These are phyloP conservation scores for Fusarium neocosmosporiellum DNA, from an alignment of 2,329 filamentous ascomycete genomes.

Conservation along the genomic window DNA sequence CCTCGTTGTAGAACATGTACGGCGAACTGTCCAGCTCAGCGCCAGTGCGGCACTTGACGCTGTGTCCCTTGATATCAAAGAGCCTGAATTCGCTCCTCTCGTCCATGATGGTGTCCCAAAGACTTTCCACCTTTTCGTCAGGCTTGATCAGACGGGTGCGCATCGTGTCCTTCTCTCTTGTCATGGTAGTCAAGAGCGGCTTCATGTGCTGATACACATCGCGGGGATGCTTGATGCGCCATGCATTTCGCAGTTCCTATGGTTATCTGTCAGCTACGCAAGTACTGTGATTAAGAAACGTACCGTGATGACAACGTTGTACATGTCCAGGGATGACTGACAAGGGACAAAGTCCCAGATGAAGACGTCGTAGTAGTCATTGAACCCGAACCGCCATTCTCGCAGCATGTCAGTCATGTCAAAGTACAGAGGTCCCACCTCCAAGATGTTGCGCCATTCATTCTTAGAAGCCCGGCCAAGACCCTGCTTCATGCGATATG, in stretches of 20 bases:
- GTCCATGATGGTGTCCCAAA: conserved; percentile 40
- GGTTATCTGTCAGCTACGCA: not conserved
- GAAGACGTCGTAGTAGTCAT: conserved; percentile 45
- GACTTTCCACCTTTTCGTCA: conserved; percentile 34
- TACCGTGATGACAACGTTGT: conserved; percentile 35
- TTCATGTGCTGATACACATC: conserved; percentile 42
- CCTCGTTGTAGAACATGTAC: conserved; percentile 44
- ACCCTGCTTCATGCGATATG: conserved; percentile 38
- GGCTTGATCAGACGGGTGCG: conserved; percentile 39
- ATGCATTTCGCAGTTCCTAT: conserved; percentile 43
- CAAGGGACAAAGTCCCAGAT: conserved; percentile 44
- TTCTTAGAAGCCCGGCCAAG: conserved; percentile 44
- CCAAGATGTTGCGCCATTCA: conserved; percentile 39
- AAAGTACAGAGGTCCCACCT: conserved; percentile 41
- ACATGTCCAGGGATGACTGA: conserved; percentile 20
- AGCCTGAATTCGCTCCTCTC: conserved; percentile 29
- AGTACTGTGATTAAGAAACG: not conserved
- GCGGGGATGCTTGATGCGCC: conserved; percentile 35
- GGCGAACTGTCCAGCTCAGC: conserved; percentile 2
- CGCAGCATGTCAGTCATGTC: conserved; percentile 36
- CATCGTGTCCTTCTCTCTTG: conserved; percentile 37
- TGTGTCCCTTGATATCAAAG: conserved; percentile 11
- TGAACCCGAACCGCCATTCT: conserved; percentile 43
- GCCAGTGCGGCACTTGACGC: conserved; percentile 4
- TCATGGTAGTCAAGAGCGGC: conserved; percentile 33